These are phyloP conservation scores for Hylodesmum podocarpum DNA, from an alignment of 306 rosid genomes.

Conservation along the genomic window DNA sequence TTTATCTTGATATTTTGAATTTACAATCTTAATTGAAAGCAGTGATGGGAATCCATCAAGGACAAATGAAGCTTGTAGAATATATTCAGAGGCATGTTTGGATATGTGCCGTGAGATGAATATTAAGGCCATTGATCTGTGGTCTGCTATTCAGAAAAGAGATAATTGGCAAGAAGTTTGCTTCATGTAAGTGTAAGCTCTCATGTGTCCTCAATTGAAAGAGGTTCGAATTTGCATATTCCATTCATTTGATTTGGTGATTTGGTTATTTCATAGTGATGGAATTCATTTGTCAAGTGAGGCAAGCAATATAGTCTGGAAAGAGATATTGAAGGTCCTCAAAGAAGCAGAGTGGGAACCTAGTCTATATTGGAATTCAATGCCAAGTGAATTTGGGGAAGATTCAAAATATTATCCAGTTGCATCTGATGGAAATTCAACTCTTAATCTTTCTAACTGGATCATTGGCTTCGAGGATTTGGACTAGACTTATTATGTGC, in stretches of 20 bases:
- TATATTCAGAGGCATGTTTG: constrained; percentile 65
- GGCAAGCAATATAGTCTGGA: constrained; percentile 59
- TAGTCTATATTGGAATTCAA: constrained; percentile 42
- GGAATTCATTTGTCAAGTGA: constrained; percentile 62
- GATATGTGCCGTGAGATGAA: constrained; percentile 53
- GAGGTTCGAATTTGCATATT: neutral
- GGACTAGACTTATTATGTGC: neutral
- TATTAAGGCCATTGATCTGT: constrained; percentile 58
- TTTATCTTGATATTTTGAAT: neutral
- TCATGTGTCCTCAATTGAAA: neutral
- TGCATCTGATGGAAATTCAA: constrained; percentile 34
- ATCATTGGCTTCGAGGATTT: neutral
- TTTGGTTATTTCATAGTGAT: constrained; percentile 45
- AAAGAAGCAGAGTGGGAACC: constrained; percentile 70
- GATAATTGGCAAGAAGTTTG: constrained; percentile 57
- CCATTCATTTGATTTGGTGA: neutral
- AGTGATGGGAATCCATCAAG: constrained; percentile 16
- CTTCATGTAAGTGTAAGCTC: constrained; percentile 52
- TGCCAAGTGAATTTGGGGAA: constrained; percentile 58
- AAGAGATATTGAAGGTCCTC: constrained; percentile 53
- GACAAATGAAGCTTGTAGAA: constrained; percentile 43
- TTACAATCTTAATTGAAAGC: neutral
- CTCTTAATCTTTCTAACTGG: constrained; percentile 12
- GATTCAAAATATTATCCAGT: constrained; percentile 45
- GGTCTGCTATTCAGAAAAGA: constrained; percentile 49